Conservation (phyloP, 345 rosid species). For the Lagerstroemia speciosa region DNA sequence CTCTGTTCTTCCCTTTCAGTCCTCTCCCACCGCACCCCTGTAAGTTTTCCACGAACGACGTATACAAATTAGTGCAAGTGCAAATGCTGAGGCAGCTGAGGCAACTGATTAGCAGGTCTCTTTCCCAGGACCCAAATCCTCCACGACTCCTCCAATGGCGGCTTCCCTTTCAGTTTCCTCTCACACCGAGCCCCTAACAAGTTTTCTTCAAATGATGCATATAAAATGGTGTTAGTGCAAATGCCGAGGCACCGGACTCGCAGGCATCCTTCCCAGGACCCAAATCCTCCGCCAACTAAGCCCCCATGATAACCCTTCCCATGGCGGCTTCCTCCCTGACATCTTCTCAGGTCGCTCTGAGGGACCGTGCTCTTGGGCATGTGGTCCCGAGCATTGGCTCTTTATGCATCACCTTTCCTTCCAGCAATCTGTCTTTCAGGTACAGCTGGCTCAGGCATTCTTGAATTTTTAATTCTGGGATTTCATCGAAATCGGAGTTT, state of each 20-base stretch:
- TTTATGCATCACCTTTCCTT: conserved; percentile 7
- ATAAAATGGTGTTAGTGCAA: too few relatives aligned
- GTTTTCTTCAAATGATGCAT: too few relatives aligned
- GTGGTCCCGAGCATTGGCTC: neutral
- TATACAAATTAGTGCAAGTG: neutral
- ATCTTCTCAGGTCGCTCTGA: neutral
- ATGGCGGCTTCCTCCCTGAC: conserved; percentile 10
- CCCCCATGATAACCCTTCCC: too few relatives aligned
- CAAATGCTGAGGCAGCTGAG: neutral
- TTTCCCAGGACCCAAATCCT: neutral
- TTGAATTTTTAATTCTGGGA: conserved; percentile 3
- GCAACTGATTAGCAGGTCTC: neutral
- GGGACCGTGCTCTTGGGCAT: neutral
- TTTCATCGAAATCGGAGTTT: neutral
- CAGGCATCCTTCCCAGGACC: too few relatives aligned
- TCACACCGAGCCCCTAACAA: too few relatives aligned
- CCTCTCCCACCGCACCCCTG: neutral
- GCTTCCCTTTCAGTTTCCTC: too few relatives aligned
- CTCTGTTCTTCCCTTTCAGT: neutral
- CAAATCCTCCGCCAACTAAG: neutral
- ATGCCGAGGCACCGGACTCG: too few relatives aligned
- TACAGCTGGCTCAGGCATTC: neutral
- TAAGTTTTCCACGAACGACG: neutral
- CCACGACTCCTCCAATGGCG: neutral
- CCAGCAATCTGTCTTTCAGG: conserved; percentile 6